phyloP scores from a whole-genome alignment of 768 basidiomycete genomes.

The Trametes cubensis region DNA sequence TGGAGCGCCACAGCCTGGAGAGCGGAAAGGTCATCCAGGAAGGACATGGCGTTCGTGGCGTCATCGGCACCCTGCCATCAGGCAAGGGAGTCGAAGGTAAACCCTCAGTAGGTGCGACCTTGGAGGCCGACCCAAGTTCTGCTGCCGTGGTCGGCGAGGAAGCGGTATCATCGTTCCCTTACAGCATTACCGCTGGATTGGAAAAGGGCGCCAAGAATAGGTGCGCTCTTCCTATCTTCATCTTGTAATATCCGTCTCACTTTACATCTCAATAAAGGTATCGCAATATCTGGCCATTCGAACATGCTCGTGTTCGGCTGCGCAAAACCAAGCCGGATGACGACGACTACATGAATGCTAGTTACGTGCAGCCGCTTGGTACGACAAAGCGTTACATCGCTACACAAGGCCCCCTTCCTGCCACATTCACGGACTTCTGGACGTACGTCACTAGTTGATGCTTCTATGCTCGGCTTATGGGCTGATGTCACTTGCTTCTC shows the following conservation, averaged over 20 bases:
- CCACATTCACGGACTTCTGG: constrained; percentile 94
- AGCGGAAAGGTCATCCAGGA: constrained; percentile 35
- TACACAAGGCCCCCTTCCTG: constrained; percentile 90
- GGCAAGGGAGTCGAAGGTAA: constrained; percentile 12
- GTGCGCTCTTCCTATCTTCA: constrained; percentile 41
- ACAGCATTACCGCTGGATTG: constrained; percentile 92
- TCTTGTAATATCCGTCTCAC: background rate
- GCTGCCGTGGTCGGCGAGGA: constrained; percentile 13
- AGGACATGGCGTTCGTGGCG: constrained; percentile 9
- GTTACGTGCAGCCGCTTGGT: constrained; percentile 84
- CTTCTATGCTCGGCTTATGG: background rate
- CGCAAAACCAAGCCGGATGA: constrained; percentile 38
- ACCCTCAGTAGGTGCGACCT: constrained; percentile 16
- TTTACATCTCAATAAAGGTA: constrained; percentile 53
- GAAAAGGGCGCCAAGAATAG: constrained; percentile 95
- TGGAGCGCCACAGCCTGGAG: constrained; percentile 87
- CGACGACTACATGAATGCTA: constrained; percentile 95
- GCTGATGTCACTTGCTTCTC: background rate
- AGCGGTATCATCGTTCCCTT: constrained; percentile 59
- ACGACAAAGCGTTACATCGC: constrained; percentile 88
- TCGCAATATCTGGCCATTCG: constrained; percentile 97
- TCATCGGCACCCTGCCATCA: background rate
- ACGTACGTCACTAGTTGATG: constrained; percentile 55
- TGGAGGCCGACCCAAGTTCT: background rate
- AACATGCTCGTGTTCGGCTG: constrained; percentile 87